phyloP scores from a whole-genome alignment of 176 grass and related monocot species.

The Areca catechu region DNA sequence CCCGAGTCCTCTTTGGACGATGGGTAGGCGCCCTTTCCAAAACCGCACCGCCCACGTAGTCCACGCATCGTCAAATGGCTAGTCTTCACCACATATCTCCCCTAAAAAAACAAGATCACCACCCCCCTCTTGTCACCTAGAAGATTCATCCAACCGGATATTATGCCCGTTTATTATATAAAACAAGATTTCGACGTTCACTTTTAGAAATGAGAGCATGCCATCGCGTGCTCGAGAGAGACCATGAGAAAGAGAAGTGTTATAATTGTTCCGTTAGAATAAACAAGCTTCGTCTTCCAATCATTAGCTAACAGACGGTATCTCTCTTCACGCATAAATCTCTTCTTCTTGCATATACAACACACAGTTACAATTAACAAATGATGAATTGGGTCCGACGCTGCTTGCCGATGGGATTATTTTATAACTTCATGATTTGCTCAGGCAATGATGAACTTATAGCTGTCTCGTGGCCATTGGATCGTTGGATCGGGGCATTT shows the following conservation, averaged over 20 bases:
- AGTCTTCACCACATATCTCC: too few relatives aligned
- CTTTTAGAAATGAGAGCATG: conserved; percentile 5
- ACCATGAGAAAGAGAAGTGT: background rate
- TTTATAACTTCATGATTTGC: background rate
- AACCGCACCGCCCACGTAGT: too few relatives aligned
- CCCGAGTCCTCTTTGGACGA: too few relatives aligned
- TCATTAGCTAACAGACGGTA: conserved; percentile 15
- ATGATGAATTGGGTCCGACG: background rate
- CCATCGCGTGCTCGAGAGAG: background rate
- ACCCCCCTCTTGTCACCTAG: background rate
- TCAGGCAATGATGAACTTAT: background rate
- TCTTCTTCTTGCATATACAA: background rate
- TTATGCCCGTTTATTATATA: conserved; percentile 11
- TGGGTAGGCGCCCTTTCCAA: too few relatives aligned
- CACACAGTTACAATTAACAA: background rate
- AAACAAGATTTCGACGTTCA: background rate
- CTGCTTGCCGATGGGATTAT: too few relatives aligned
- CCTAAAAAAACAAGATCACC: background rate
- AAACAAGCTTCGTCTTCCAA: conserved; percentile 1
- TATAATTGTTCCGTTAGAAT: background rate
- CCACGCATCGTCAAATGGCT: too few relatives aligned
- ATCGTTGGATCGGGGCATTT: background rate
- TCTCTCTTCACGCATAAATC: background rate
- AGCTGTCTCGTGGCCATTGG: background rate
- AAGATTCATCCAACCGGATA: background rate